Evolutionary conservation across 768 basidiomycete species (phyloP).

Genomic region (Tubosaeta sp.): DNA sequence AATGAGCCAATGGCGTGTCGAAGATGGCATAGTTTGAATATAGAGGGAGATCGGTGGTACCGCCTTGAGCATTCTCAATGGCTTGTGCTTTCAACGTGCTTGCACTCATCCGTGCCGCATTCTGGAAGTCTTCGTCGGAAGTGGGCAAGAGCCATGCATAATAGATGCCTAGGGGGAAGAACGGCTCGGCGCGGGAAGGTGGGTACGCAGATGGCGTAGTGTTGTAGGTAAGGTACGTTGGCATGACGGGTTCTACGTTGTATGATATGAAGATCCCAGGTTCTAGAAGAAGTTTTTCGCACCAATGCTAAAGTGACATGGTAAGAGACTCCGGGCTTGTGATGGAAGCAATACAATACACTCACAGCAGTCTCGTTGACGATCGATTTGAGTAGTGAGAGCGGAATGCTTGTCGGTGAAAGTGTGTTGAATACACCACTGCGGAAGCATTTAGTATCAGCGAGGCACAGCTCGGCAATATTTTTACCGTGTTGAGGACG

Average conservation of each 20-base stretch:
- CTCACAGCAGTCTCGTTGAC: conserved; percentile 9
- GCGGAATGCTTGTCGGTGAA: conserved; percentile 1
- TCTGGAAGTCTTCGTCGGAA: conserved; percentile 22
- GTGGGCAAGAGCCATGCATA: not conserved
- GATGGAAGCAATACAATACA: conserved; percentile 3
- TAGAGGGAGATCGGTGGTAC: conserved; percentile 32
- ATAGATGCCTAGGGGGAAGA: conserved; percentile 45
- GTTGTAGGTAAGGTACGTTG: conserved; percentile 35
- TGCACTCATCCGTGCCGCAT: conserved; percentile 36
- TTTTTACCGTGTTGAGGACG: conserved; percentile 4
- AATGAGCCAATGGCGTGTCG: conserved; percentile 41
- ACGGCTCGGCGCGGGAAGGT: conserved; percentile 30
- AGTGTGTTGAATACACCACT: not conserved
- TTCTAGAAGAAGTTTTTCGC: not conserved
- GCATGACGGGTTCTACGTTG: conserved; percentile 46
- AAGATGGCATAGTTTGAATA: conserved; percentile 56
- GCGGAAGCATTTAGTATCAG: not conserved
- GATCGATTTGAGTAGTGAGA: conserved; percentile 9
- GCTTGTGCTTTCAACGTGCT: conserved; percentile 37
- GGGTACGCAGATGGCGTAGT: conserved; percentile 41
- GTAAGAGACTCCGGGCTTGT: not conserved
- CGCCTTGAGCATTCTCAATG: conserved; percentile 37
- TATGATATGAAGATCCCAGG: not conserved
- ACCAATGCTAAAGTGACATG: not conserved
- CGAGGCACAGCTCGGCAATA: conserved; percentile 16